Percentiles rank a stretch among this genome's conserved stretches.
Conservation (phyloP, 306 rosid genomes). For the Vigna reflexopilosa region DNA sequence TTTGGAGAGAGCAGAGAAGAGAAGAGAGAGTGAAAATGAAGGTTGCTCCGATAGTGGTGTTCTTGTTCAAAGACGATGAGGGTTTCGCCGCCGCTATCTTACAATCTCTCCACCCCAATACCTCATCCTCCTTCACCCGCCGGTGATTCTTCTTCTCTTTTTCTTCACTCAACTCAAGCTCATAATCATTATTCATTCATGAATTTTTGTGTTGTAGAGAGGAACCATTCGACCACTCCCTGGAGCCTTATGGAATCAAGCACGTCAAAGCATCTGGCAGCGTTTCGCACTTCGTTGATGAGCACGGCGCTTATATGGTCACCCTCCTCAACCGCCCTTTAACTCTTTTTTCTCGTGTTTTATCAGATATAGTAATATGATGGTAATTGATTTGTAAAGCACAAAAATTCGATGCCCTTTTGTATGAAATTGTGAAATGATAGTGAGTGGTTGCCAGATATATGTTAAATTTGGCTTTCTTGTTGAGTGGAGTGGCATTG, state of each 20-base stretch:
- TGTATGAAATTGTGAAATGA: neutral
- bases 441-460: neutral
- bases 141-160: constrained; percentile 44
- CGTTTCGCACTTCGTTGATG: constrained; percentile 64
- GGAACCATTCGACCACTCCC: constrained; percentile 63
- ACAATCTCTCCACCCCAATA: constrained; percentile 55
- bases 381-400: neutral
- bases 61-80: constrained; percentile 66
- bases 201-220: constrained; percentile 50
- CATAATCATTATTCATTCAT: neutral
- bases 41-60: constrained; percentile 56
- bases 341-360: neutral
- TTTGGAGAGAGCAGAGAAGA: too few species aligned
- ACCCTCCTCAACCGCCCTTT: neutral
- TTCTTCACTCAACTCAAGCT: neutral
- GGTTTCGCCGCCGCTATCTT: constrained; percentile 70
- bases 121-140: constrained; percentile 52
- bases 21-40: constrained; percentile 55
- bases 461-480: neutral
- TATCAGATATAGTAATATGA: neutral
- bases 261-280: constrained; percentile 70
- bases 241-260: constrained; percentile 72
- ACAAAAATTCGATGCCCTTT: neutral
- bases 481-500: neutral
- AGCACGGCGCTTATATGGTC: constrained; percentile 63